Base-by-base conservation (phyloP, 2,329 filamentous ascomycete genomes). In the Botryosphaeria dothidea region DNA sequence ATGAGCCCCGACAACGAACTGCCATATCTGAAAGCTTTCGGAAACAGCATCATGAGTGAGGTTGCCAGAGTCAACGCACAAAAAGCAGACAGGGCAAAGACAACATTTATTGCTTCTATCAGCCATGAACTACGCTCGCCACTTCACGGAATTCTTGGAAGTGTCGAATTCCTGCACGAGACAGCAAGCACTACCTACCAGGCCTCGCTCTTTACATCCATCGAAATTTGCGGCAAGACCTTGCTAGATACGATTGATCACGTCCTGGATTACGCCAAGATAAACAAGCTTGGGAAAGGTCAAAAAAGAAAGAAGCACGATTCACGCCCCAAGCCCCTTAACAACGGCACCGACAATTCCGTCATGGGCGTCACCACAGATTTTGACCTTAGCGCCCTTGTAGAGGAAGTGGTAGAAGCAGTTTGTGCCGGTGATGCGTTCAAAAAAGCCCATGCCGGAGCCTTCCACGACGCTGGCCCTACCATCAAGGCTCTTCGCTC, bases 31-130 rank as follows among this genome's bases (percentile, higher is more conserved):
- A 65, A 61, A 31, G 63, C 54, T 8, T 62, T 62, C 66, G 81
- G 81, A 0, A 82, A 83, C 62, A 81, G 83, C 0, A 83, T 86
- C 17, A 86, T 87, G 79, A 80, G 84, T 0, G 86, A 89, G 62
- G 76, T 88, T 0, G 80, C 82, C 0, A 78, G 83, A 1, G 66
- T 85, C 52, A 83, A 86, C 65, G 84, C 83, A 0, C 73, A 82
- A 38, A 81, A 81, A 31, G 69, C 73, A 17, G 71, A 72, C 13
- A 70, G 75, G 45, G 72, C 74, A 3, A 80, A 80, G 64, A 75
- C 75, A 1, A 76, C 77, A 5, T 79, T 81, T 60, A 75, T 81
- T 36, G 75, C 76, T 25, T 79, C 77, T 4, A 78, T 81, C 36
- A 77, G 74, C 1, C 79, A 81, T 62, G 79, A 81, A 65, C 49